Evolutionary conservation across 176 grass and related monocot species (phyloP), one percentile per base, ranked within the genome.

Genomic region (Ananas comosus): DNA sequence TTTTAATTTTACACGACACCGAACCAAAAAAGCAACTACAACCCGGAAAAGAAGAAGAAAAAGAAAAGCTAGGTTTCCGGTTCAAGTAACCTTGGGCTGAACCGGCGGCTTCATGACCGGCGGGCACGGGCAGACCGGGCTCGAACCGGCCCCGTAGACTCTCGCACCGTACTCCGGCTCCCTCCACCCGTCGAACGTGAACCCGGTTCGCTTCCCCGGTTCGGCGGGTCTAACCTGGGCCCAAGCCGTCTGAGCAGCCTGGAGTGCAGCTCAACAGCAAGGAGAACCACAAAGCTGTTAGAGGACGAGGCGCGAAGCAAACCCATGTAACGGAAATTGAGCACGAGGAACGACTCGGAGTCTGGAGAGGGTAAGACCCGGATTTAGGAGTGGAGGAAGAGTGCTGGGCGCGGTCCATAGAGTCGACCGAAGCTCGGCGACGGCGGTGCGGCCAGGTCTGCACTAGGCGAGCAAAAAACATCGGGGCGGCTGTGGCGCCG

Each of bases 391-490:
- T 51, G 29, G 65, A n/a, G 28, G 13, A 49, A 54, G 42, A 68
- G 11, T 68, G 65, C 17, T 68, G 52, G 18, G 18, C 11, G 3
- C n/a, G 52, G 51, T 69, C 74, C 13, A n/a, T n/a, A n/a, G n/a
- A 77, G 65, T 17, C 14, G 51, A 7, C 65, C 17, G 22, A 85
- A 14, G 69, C 57, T n/a, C 79, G 13, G 72, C 76, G 72, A 87
- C 81, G 81, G 65, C 4, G 66, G n/a, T n/a, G n/a, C n/a, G 0
- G 81, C 81, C 63, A 91, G 57, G 75, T 54, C n/a, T n/a, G n/a
- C n/a, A 65, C 68, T n/a, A 68, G 17, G 33, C 71, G 66, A n/a
- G n/a, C n/a, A n/a, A n/a, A n/a, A n/a, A n/a, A n/a, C n/a, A n/a
- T 24, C 64, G 64, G 16, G 10, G 64, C 51, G 53, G 51, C 61